Conservation (phyloP, 345 rosid species). For the Gossypium thurberi region DNA sequence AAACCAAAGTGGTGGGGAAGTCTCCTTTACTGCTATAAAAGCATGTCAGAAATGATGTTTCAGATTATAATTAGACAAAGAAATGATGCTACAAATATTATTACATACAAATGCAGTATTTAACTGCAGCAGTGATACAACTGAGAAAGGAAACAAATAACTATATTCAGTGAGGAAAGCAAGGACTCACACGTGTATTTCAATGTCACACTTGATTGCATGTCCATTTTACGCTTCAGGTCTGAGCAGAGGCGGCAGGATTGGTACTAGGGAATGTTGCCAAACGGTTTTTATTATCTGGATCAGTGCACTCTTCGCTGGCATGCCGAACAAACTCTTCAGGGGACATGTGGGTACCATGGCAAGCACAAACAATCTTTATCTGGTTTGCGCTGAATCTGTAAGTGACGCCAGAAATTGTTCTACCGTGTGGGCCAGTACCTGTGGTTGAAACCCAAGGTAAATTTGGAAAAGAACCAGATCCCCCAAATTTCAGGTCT, state of each 20-base stretch:
- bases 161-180: not conserved
- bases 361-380: slow-evolving; percentile 91
- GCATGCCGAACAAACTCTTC: slow-evolving; percentile 94
- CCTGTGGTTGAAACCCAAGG: slow-evolving; percentile 97
- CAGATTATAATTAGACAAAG: slow-evolving; percentile 14
- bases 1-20: too few relatives aligned
- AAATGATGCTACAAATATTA: slow-evolving; percentile 12
- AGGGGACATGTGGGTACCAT: slow-evolving; percentile 74
- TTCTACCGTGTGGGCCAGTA: slow-evolving; percentile 74
- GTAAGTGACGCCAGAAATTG: slow-evolving; percentile 92
- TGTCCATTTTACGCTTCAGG: slow-evolving; percentile 26
- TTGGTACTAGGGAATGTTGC: slow-evolving; percentile 38
- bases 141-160: slow-evolving; percentile 5
- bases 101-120: slow-evolving; percentile 25
- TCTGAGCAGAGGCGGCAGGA: slow-evolving; percentile 76
- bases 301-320: slow-evolving; percentile 49
- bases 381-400: slow-evolving; percentile 65
- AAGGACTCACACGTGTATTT: not conserved
- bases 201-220: slow-evolving; percentile 2
- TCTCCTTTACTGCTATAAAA: not conserved
- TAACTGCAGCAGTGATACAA: slow-evolving; percentile 11
- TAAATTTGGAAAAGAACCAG: slow-evolving; percentile 74
- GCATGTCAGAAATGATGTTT: slow-evolving; percentile 7
- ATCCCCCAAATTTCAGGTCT: slow-evolving; percentile 77
- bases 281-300: slow-evolving; percentile 43